These are phyloP conservation scores for Dalbergia oliveri DNA, from an alignment of 306 rosid genomes.

Conservation along the genomic window DNA sequence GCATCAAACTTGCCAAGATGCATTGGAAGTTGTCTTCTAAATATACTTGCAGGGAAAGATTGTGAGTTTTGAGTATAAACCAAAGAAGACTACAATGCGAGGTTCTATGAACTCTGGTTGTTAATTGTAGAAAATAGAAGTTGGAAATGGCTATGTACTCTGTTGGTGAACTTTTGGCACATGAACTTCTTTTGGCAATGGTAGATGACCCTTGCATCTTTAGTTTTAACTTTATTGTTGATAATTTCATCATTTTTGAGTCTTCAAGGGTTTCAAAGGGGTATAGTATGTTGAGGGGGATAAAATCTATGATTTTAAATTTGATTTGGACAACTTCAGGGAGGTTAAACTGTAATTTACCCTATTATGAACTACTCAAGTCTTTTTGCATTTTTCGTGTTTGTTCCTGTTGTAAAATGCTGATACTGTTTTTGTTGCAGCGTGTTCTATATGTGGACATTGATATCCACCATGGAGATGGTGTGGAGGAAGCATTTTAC, in stretches of 20 bases:
- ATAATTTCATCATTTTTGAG: conserved; percentile 3
- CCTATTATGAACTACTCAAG: conserved; percentile 9
- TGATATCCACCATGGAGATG: conserved; percentile 93
- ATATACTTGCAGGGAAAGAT: background rate
- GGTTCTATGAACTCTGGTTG: background rate
- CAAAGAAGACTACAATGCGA: background rate
- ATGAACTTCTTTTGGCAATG: background rate
- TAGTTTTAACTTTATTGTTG: conserved; percentile 14
- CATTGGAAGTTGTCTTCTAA: background rate
- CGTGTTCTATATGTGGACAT: conserved; percentile 91
- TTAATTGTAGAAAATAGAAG: conserved; percentile 2
- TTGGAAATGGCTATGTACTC: background rate
- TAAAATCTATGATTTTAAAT: conserved; percentile 19
- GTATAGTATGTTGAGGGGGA: conserved; percentile 18
- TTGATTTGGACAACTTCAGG: conserved; percentile 12
- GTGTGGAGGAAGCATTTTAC: conserved; percentile 94
- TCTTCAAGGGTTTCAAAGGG: conserved; percentile 26
- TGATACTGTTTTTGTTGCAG: conserved; percentile 56
- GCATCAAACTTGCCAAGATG: background rate
- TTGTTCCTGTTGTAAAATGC: conserved; percentile 22
- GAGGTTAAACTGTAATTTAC: background rate
- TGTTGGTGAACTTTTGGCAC: background rate
- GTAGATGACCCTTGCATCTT: background rate
- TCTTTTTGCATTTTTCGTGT: conserved; percentile 35
- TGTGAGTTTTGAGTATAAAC: background rate